phyloP scores from a whole-genome alignment of 2,329 filamentous ascomycete species.

The Fusarium pseudograminearum region DNA sequence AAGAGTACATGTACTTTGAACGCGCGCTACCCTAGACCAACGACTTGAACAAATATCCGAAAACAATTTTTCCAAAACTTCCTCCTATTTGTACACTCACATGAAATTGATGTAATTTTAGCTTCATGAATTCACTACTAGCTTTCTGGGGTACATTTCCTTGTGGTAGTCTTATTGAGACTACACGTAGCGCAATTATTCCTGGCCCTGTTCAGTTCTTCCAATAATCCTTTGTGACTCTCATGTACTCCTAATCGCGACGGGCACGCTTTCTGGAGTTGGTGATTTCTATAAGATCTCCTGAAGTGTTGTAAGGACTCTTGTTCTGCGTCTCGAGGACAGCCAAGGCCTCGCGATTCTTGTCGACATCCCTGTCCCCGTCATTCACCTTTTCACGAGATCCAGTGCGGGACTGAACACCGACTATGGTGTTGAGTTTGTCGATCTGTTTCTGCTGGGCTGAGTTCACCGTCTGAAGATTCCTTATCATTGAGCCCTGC shows the following conservation, averaged over 20 bases:
- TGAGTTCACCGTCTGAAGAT: background rate
- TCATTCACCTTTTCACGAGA: background rate
- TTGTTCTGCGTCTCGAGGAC: too few species aligned
- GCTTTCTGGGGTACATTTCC: background rate
- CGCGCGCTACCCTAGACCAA: background rate
- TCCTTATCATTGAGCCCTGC: background rate
- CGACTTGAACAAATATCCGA: background rate
- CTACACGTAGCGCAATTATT: fast-evolving
- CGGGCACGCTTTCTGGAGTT: background rate
- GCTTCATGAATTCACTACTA: background rate
- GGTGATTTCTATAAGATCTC: background rate
- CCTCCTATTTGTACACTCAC: too few species aligned
- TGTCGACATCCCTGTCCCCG: background rate
- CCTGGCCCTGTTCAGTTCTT: background rate
- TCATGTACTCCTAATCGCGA: background rate
- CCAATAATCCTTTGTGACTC: background rate
- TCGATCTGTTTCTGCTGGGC: background rate
- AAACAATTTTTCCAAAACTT: too few species aligned
- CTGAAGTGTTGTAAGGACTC: background rate
- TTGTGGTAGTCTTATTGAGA: too few species aligned
- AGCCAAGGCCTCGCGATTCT: background rate
- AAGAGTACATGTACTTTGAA: fast-evolving
- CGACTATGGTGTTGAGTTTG: background rate
- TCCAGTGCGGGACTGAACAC: background rate
- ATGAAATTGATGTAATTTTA: too few species aligned